Evolutionary conservation across 2,329 filamentous ascomycete species (phyloP), one percentile per base, ranked within the genome.

Genomic region (Cordyceps cicadae): DNA sequence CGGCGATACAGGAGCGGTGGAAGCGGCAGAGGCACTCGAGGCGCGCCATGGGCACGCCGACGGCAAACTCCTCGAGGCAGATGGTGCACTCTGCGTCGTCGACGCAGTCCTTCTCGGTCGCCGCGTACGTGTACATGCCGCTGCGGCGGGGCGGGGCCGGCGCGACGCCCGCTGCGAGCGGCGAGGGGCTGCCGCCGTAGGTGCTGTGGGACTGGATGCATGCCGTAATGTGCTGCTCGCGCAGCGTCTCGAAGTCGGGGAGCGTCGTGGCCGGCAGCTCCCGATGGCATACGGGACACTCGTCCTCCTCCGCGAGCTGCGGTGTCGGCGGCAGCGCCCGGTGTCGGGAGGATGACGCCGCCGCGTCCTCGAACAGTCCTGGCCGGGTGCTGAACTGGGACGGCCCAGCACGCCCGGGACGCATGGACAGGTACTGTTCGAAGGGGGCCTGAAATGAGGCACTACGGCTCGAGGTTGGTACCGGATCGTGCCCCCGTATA

Each of bases 261-360:
- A 86, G 75, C 5, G 70, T 71, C 19, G 77, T 76, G 2, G 83
- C 80, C 0, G 89, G 88, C 3, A 92, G 78, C 72, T 91, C 87
- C 43, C 78, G 74, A 67, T 89, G 88, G 67, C 89, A 93, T 50
- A 92, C 82, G 0, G 89, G 89, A 63, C 89, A 93, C 67, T 90
- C 87, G 69, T 92, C 89, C 68, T 92, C 89, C 70, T 92, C 89
- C 6, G 79, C 77, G 67, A 82, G 79, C 60, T 81, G 82, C 1
- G 76, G 79, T 12, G 77, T 77, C 4, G 74, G 76, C 1, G 74
- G 76, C 43, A 73, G 68, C 32, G 72, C 74, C 26, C 73, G 76
- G 45, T 71, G 75, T 19, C 71, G 67, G 4, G 73, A 72, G 2
- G 75, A 75, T 3, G 73, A 72, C 2, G 76, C 72, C 11, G 72